Conservation (phyloP, 805 yeast species). For the Lachancea lanzarotensis region DNA sequence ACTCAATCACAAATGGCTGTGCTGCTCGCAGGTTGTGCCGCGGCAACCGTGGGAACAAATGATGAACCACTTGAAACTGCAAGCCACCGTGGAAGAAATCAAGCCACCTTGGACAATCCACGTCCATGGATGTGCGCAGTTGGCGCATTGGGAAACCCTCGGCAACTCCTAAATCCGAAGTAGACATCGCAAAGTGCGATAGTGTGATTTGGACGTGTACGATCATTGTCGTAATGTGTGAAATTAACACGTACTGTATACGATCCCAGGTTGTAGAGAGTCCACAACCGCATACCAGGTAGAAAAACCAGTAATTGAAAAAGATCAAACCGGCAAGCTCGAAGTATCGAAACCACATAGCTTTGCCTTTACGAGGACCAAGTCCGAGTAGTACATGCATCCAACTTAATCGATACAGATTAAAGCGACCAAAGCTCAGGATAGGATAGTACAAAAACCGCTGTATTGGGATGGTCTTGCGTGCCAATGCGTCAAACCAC, state of each 20-base stretch:
- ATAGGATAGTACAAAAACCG: slow-evolving; percentile 70
- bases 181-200: slow-evolving; percentile 90
- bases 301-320: slow-evolving; percentile 80
- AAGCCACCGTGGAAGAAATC: slow-evolving; percentile 89
- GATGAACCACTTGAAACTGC: slow-evolving; percentile 88
- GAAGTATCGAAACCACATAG: slow-evolving; percentile 78
- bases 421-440: slow-evolving; percentile 77
- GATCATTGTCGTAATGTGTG: slow-evolving; percentile 78
- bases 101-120: slow-evolving; percentile 87
- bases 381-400: slow-evolving; percentile 62
- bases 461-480: slow-evolving; percentile 54
- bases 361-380: slow-evolving; percentile 76
- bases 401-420: slow-evolving; percentile 78
- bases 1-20: slow-evolving; percentile 64
- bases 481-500: slow-evolving; percentile 62
- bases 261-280: slow-evolving; percentile 50
- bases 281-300: slow-evolving; percentile 45
- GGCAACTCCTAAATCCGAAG: slow-evolving; percentile 73
- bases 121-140: slow-evolving; percentile 89
- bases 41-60: slow-evolving; percentile 82
- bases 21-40: slow-evolving; percentile 76
- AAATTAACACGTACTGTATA: slow-evolving; percentile 56
- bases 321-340: slow-evolving; percentile 64
- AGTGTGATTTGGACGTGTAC: slow-evolving; percentile 91
- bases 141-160: slow-evolving; percentile 79